Percentiles rank a stretch among this genome's conserved stretches.
Evolutionary conservation across 2,329 filamentous ascomycete genomes (phyloP).

Genomic region (Rhynchosporium secalis): DNA sequence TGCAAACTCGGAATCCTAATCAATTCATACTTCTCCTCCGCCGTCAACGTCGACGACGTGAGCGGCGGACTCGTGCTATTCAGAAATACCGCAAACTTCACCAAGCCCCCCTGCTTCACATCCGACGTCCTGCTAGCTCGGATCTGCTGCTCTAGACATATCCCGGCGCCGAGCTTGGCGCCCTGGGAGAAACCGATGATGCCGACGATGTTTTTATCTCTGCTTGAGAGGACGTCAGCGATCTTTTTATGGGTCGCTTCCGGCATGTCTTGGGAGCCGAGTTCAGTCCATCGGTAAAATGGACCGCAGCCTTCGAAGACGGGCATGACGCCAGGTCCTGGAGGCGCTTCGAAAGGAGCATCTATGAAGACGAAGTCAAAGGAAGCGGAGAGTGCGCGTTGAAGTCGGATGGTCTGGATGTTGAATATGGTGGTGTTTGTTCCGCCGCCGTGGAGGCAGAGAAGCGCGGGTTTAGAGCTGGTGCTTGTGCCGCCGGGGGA

Average conservation of each 20-base stretch:
- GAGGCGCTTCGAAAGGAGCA: slow-evolving; percentile 62
- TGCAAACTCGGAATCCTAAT: slow-evolving; percentile 30
- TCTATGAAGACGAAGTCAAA: slow-evolving; percentile 75
- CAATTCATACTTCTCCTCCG: slow-evolving; percentile 19
- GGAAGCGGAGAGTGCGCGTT: slow-evolving; percentile 39
- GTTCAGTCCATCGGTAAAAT: slow-evolving; percentile 27
- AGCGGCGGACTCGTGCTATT: slow-evolving; percentile 28
- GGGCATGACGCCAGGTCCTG: slow-evolving; percentile 61
- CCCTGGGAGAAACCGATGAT: slow-evolving; percentile 68
- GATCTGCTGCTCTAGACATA: slow-evolving; percentile 62
- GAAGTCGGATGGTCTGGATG: slow-evolving; percentile 31
- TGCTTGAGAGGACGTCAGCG: slow-evolving; percentile 12
- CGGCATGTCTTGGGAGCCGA: slow-evolving; percentile 13
- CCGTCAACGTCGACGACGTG: slow-evolving; percentile 14
- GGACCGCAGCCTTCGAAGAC: slow-evolving; percentile 44
- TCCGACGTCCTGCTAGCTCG: neutral
- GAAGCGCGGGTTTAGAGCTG: slow-evolving; percentile 19
- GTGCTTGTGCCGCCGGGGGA: slow-evolving; percentile 11
- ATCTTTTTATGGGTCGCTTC: slow-evolving; percentile 21
- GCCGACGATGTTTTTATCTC: slow-evolving; percentile 50
- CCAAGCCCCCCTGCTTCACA: slow-evolving; percentile 3
- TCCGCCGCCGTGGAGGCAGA: slow-evolving; percentile 30
- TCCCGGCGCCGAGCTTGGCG: slow-evolving; percentile 59
- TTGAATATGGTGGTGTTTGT: slow-evolving; percentile 32
- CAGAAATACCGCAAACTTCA: slow-evolving; percentile 30